phyloP scores from a whole-genome alignment of 164 flowering plant species.

The Piper longum region DNA sequence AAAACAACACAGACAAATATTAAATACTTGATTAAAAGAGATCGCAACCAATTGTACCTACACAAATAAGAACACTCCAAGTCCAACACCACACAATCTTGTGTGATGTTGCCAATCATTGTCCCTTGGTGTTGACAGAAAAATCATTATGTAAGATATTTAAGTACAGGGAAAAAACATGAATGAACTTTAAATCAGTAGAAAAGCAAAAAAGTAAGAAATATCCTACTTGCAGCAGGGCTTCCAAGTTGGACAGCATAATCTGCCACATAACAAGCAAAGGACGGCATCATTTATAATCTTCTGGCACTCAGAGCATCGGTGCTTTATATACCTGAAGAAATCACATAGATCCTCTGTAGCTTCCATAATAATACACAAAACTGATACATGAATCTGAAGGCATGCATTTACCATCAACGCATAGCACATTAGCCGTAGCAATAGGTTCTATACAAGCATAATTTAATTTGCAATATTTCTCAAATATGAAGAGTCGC shows the following conservation, averaged over 20 bases:
- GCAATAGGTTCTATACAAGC: too few relatives aligned
- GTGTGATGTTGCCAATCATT: slow-evolving; percentile 67
- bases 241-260: slow-evolving; percentile 71
- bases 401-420: not conserved
- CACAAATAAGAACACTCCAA: slow-evolving; percentile 72
- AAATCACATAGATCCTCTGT: not conserved
- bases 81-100: slow-evolving; percentile 73
- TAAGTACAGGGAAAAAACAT: not conserved
- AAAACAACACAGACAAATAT: not conserved
- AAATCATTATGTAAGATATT: not conserved
- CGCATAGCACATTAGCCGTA: not conserved
- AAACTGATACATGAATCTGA: not conserved
- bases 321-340: slow-evolving; percentile 68
- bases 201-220: not conserved
- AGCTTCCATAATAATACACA: not conserved
- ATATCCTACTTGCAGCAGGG: slow-evolving; percentile 72
- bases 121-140: slow-evolving; percentile 29
- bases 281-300: slow-evolving; percentile 54
- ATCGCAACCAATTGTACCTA: slow-evolving; percentile 31
- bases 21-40: not conserved
- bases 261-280: slow-evolving; percentile 81
- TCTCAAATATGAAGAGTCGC: too few relatives aligned
- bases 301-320: slow-evolving; percentile 46
- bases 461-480: too few relatives aligned
- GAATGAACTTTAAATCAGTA: not conserved